Evolutionary conservation across 1,284 basidiomycete species (phyloP), one percentile per base, ranked within the genome.

Genomic region (Ustilago curta): DNA sequence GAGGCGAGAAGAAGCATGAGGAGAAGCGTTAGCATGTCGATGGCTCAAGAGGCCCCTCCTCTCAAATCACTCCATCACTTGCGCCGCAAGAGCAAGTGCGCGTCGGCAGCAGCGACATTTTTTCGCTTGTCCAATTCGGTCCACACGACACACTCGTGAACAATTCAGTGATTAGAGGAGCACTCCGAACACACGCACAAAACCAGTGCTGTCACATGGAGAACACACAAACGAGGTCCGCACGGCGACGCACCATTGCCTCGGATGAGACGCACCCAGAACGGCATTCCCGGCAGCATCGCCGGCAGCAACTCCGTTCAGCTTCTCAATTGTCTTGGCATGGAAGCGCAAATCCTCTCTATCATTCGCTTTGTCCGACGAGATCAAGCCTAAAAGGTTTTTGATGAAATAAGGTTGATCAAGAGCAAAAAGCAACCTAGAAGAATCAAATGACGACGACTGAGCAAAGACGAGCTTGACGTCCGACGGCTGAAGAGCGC

Each of bases 251-350:
- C 35, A 37, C 35, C 35, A 14, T 37, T 37, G 35, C 35, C 35
- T 48, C 18, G 47, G 27, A 48, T 48, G 47, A 48, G 47, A 48
- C 21, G 47, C 47, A 48, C 18, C 18, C 8, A 48, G 31, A 31
- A 19, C 16, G 27, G 29, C 27, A 31, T 16, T n/a, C 19, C 29
- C 47, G 47, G 47, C 47, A 31, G 1, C 47, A 31, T 16, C 29
- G 21, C 29, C 47, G 47, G 47, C 47, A 31, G 1, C 47, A n/a
- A 19, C 27, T 47, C 47, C 47, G 29, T 37, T 37, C n/a, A 37
- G 35, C 35, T 27, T 3, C 35, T 16, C 14, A 37, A 37, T 16
- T 37, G 35, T 37, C 35, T 37, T 37, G 35, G 35, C 35, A 37
- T 37, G 35, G 16, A 37, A 37, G 14, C 18, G 27, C 43, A 23